Percentiles rank a stretch among this genome's conserved stretches.
phyloP scores from a whole-genome alignment of 192 early-diverging fungal genomes.

The Coemansia sp. region DNA sequence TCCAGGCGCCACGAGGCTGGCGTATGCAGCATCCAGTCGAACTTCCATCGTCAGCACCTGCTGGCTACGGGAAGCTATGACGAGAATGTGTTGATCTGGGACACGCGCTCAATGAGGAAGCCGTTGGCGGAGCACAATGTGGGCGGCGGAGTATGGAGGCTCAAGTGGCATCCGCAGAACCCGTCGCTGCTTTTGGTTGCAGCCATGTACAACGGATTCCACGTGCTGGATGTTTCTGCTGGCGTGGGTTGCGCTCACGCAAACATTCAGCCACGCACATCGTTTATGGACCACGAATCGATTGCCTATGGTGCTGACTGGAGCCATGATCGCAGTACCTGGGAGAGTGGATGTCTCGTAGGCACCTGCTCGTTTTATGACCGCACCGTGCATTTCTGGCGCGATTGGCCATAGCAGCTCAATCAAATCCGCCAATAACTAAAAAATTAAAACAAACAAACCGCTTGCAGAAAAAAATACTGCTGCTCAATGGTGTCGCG shows the following conservation, averaged over 20 bases:
- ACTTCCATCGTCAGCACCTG: conserved; percentile 74
- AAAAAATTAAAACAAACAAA: conserved; percentile 1
- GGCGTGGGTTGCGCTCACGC: conserved; percentile 17
- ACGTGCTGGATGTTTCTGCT: conserved; percentile 64
- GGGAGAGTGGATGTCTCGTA: conserved; percentile 42
- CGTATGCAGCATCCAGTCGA: conserved; percentile 87
- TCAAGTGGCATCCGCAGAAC: conserved; percentile 90
- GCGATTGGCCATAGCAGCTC: conserved; percentile 8
- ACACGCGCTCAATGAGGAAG: conserved; percentile 78
- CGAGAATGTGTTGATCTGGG: conserved; percentile 88
- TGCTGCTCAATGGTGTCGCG: background rate
- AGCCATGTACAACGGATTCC: conserved; percentile 92
- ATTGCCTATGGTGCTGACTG: conserved; percentile 82
- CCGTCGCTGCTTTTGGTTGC: conserved; percentile 69
- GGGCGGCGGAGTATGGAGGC: conserved; percentile 91
- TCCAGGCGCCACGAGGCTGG: conserved; percentile 82
- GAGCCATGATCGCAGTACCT: conserved; percentile 54
- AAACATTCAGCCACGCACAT: conserved; percentile 9
- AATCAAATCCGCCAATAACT: background rate
- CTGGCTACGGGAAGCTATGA: conserved; percentile 95
- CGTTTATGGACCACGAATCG: conserved; percentile 74
- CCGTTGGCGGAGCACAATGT: conserved; percentile 70
- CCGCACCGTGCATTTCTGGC: conserved; percentile 74
- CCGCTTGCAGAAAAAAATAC: too few species aligned
- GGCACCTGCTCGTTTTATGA: conserved; percentile 84